Percentiles rank a stretch among this genome's conserved stretches.
These are phyloP conservation scores for Fusarium burgessii DNA, from an alignment of 2,329 filamentous ascomycete species.

Conservation along the genomic window DNA sequence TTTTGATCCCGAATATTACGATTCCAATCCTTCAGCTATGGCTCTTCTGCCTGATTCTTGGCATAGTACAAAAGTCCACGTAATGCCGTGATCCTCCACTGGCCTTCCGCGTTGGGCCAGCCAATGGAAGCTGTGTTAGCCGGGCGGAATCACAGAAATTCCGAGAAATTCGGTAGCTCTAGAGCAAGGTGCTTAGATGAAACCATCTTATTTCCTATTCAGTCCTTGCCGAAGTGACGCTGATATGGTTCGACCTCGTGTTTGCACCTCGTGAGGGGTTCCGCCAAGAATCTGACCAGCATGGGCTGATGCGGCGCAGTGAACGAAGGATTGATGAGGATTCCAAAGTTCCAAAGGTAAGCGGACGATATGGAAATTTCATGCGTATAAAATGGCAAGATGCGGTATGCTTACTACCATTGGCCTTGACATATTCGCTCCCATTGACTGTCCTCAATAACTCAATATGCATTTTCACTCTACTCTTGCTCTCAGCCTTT, in stretches of 20 bases:
- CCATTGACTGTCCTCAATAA: not conserved
- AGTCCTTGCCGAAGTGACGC: not conserved
- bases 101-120: too few relatives aligned
- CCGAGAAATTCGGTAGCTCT: not conserved
- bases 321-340: not conserved
- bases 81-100: not conserved
- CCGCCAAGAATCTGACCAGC: not conserved
- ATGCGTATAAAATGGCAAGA: not conserved
- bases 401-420: rapidly evolving
- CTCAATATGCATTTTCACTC: constrained; percentile 10
- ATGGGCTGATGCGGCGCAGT: not conserved
- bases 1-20: not conserved
- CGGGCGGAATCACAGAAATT: too few relatives aligned
- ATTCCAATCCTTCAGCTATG: not conserved
- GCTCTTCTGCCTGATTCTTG: not conserved
- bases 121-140: not conserved
- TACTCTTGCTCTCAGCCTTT: constrained; percentile 6
- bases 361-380: not conserved
- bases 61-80: not conserved
- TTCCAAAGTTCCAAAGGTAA: rapidly evolving
- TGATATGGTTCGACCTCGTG: not conserved
- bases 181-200: too few relatives aligned
- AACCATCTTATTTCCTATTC: not conserved
- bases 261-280: not conserved
- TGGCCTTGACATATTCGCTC: rapidly evolving